Evolutionary conservation across 164 flowering plant species (phyloP), one percentile per base, ranked within the genome.

Genomic region (Litsea cubeba): DNA sequence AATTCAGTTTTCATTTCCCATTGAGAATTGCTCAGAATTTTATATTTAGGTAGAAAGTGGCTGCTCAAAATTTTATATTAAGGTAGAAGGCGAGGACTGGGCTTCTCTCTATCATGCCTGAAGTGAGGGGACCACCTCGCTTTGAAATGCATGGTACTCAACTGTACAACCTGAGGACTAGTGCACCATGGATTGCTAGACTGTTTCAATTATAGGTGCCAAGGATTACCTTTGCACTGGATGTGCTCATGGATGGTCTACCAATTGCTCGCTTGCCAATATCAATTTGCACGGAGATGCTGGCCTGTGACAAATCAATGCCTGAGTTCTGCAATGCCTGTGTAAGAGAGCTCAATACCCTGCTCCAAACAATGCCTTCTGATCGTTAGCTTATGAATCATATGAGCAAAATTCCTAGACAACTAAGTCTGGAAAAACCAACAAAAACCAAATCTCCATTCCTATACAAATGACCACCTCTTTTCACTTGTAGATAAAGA

Each of bases 271-370:
- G 84, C 80, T 95, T 95, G 32, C 91, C 96, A 17, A 95, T 85
- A 76, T 93, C 96, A 77, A 95, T 88, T 78, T 95, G 94, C 73
- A 95, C 97, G 12, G 98, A 92, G 74, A 95, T 88, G 82, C 85
- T 90, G 79, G 99, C 94, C 70, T 87, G 89, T 26, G 96, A 88
- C 78, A 95, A 76, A 84, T 95, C 97, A 62, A 93, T 88, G 46
- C 99, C 99, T 5, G 95, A 88, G 78, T 79, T 90, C 72, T 90
- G 91, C 32, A 95, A 85, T 68, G 98, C 95, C 78, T 89, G 89
- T 35, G 96, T 89, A 50, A 95, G 79, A 70, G 89, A 83, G 76
- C 83, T 84, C 77, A 93, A 77, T 84, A 95, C 86, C 87, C 99
- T 95, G 89, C 74, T 62, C 74, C 77, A 70, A 22, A 76, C 17